Conservation (phyloP, 371 early-diverging fungal genomes). For the Mucor sp. region DNA sequence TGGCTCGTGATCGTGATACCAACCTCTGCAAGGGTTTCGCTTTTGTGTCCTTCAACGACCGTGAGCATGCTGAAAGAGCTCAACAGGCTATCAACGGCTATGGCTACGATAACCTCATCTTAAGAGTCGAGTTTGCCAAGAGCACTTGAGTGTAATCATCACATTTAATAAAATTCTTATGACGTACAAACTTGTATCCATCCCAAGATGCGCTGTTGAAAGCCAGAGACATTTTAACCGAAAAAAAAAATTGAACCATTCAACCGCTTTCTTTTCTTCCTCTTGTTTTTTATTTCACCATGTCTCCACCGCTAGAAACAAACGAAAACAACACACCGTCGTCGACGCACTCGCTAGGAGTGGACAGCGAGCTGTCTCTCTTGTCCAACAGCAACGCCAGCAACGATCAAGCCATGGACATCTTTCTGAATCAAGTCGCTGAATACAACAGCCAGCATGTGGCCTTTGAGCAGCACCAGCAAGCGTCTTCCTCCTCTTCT, state of each 20-base stretch:
- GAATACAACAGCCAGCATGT: slow-evolving; percentile 39
- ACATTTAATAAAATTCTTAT: neutral
- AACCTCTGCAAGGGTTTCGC: slow-evolving; percentile 94
- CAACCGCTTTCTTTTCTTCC: neutral
- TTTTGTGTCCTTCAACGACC: slow-evolving; percentile 86
- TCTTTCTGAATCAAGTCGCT: slow-evolving; percentile 41
- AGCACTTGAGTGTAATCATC: too few relatives aligned
- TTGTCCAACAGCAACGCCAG: slow-evolving; percentile 6
- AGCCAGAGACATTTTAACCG: slow-evolving; percentile 2
- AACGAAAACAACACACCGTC: neutral
- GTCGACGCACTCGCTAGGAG: neutral
- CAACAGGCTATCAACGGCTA: slow-evolving; percentile 87
- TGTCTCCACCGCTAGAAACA: slow-evolving; percentile 17
- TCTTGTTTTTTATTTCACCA: neutral
- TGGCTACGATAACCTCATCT: slow-evolving; percentile 94
- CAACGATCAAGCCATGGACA: slow-evolving; percentile 41
- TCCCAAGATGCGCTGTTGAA: neutral
- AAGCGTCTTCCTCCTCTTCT: neutral
- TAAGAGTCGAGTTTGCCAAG: slow-evolving; percentile 80
- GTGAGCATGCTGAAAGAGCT: slow-evolving; percentile 83
- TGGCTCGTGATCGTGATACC: slow-evolving; percentile 88
- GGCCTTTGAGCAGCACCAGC: slow-evolving; percentile 21
- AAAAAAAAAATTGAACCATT: neutral
- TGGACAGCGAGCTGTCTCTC: slow-evolving; percentile 3
- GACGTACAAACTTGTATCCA: neutral